Base-by-base conservation (phyloP, 306 rosid genomes). In the Nissolia schottii region DNA sequence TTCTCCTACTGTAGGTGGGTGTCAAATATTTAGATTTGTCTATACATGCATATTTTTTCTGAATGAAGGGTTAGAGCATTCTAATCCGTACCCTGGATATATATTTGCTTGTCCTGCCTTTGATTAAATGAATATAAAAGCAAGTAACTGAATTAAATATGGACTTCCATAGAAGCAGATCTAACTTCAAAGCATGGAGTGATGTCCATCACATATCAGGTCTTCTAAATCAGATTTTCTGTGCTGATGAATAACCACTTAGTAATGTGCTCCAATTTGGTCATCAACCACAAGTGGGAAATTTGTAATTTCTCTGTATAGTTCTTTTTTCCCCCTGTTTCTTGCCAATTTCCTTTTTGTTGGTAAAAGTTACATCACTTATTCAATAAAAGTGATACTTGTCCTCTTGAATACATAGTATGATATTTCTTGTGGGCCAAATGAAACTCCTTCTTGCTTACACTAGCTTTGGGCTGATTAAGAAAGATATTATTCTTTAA, bases 1-100 rank as follows among this genome's bases (percentile, higher is more conserved):
- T 80, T 89, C 97, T 11, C 85, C 86, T 48, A 58, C 81, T 67
- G 96, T 91, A 65, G 99, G 99, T 94, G 81, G 56, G 91, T 84
- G 72, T 34, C 67, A 67, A 66, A 32, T 60, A 40, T 25, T 45
- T 70, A 55, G 46, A 14, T 54, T 46, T 72, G 25, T 58, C n/a
- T n/a, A 34, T 67, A 18, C 28, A 29, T 70, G 69, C 49, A 45
- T 67, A 43, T 28, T 46, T 55, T 37, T 56, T 66, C 27, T 35
- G 41, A 50, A 48, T 20, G 18, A 18, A 35, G 57, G 28, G 13
- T 64, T 31, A 29, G 35, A 51, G 41, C 50, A 31, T 67, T 58
- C 24, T 51, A 14, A 22, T 70, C 55, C 66, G 8, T 67, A 51
- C 28, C 12, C 32, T 31, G 27, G 50, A 12, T 32, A 38, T 57